Evolutionary conservation across 116 monocot genomes (phyloP), one percentile per base, ranked within the genome.

Genomic region (Posidonia oceanica): DNA sequence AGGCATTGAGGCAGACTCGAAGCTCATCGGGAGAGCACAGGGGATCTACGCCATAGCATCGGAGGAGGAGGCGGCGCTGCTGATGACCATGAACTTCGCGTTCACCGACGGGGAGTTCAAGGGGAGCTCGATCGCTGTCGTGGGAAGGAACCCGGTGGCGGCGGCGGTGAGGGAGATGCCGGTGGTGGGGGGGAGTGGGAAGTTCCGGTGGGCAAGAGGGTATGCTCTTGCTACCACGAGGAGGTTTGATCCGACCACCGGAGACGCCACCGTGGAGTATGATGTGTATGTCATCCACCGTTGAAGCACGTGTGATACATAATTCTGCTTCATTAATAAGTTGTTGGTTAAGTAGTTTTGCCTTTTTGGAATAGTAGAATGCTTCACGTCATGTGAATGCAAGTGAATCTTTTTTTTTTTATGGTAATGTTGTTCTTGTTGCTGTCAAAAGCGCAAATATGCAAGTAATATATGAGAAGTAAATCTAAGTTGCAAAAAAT

Each of bases 11-110:
- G 21, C 16, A 2, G 5, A 63, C 29, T 44, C 58, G 0, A 57
- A 57, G 59, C 62, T 79, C 7, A 16, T 84, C 5, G 87, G 87
- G 6, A 70, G 77, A n/a, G 84, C 90, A 1, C 87, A 86, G 57
- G 90, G 90, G 2, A 42, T 86, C 54, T 82, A 84, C 57, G 77
- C 69, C 12, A 67, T 67, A 1, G 71, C 82, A 0, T 75, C 80
- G 12, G 54, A 75, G 64, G 73, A 76, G 15, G 75, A 73, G 17
- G 58, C 54, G 3, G 75, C 67, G 18, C 65, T 88, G 52, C 53
- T 80, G 18, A 80, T 84, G 80, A 54, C 74, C 52, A 59, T 85
- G 65, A 81, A 79, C 78, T 57, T 71, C 12, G 76, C 36, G 11
- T 81, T 85, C 67, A 66, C 73, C 37, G 72, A 61, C 15, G 85